Conservation (phyloP, 2,329 filamentous ascomycete species). For the Trichoderma endophyticum region DNA sequence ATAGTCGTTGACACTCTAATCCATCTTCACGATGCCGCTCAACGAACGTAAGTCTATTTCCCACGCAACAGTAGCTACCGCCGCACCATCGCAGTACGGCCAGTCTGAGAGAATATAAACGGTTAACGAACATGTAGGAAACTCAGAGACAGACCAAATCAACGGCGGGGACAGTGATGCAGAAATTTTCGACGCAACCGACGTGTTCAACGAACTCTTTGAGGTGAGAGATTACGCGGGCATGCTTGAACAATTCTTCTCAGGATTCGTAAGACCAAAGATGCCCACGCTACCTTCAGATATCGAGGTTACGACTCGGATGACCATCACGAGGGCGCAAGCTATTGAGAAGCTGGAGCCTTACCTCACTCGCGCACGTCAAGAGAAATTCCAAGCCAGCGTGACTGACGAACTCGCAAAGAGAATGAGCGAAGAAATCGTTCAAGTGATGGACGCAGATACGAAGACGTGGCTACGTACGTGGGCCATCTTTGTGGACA, state of each 20-base stretch:
- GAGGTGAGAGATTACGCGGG: no score
- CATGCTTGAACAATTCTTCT: no score
- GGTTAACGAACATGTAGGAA: not conserved
- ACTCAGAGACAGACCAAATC: not conserved
- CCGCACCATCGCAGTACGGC: not conserved
- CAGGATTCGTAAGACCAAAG: not conserved
- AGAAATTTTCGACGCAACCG: not conserved
- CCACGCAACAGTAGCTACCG: not conserved
- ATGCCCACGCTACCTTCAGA: not conserved
- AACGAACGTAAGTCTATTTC: not conserved
- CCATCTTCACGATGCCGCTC: not conserved
- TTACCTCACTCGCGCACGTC: not conserved
- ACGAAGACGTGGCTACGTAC: not conserved
- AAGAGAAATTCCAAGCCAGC: not conserved
- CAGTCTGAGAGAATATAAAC: not conserved
- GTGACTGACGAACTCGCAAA: not conserved
- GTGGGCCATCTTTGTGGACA: not conserved
- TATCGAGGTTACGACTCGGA: not conserved
- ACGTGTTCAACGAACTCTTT: no score
- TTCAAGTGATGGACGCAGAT: not conserved
- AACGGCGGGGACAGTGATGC: not conserved
- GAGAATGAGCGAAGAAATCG: not conserved
- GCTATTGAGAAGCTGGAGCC: not conserved
- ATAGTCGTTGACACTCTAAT: not conserved
- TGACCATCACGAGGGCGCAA: not conserved